These are phyloP conservation scores for Acanthamoeba lenticulata DNA, from an alignment of 208 protist genomes.

Conservation along the genomic window DNA sequence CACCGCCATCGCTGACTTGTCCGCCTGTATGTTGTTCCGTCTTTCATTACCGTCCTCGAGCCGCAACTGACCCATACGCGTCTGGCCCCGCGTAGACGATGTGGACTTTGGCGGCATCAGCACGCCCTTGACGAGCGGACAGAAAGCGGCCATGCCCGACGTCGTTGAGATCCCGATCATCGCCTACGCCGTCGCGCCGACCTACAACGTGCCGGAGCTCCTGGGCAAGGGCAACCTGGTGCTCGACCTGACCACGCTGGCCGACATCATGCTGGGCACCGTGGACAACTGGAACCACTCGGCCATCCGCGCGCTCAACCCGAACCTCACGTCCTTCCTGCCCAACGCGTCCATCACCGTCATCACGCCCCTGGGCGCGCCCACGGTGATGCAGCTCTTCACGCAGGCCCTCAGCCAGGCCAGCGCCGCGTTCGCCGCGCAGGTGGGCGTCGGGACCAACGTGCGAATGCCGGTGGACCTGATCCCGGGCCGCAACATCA, in stretches of 20 bases:
- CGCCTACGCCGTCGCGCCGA: not conserved
- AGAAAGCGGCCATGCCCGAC: not conserved
- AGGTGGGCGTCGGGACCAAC: not conserved
- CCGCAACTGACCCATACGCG: too few species aligned
- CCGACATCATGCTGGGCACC: not conserved
- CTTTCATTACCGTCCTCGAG: not conserved
- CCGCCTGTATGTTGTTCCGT: not conserved
- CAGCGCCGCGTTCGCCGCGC: not conserved
- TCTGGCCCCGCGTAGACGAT: too few species aligned
- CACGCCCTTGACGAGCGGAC: not conserved
- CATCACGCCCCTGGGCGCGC: not conserved
- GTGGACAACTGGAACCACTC: not conserved
- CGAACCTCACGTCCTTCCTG: not conserved
- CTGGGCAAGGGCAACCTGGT: not conserved
- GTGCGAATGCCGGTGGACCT: not conserved
- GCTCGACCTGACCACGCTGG: not conserved
- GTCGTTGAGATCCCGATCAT: not conserved
- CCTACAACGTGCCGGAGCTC: not conserved
- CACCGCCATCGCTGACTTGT: not conserved
- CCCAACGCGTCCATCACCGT: not conserved
- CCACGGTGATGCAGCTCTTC: not conserved
- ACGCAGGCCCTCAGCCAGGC: not conserved
- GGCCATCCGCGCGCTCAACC: not conserved
- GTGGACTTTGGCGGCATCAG: not conserved
- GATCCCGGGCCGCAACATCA: not conserved